Evolutionary conservation across 495 filamentous ascomycete species (phyloP), one percentile per base, ranked within the genome.

Genomic region (Aeminium ludgeri): DNA sequence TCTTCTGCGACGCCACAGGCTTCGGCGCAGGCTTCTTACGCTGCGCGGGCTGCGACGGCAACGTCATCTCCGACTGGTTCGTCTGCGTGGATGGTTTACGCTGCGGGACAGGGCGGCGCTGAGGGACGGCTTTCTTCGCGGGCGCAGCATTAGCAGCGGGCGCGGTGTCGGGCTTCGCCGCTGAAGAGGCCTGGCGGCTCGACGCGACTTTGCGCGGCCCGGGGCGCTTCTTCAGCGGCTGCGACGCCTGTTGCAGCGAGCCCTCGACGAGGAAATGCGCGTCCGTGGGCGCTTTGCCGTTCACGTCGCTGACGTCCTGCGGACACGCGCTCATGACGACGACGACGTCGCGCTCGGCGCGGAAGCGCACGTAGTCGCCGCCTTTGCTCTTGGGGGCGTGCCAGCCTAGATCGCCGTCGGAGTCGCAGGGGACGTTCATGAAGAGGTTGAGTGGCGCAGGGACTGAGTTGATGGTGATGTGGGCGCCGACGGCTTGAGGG

Each of bases 131-230:
- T 20, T 33, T 36, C 34, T 43, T 42, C 34, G 27, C 28, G 1
- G 44, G 32, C 10, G 31, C 34, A 40, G 4, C 7, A 8, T 40
- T 40, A 16, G 36, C 34, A 44, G 36, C 41, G 1, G 10, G n/a
- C 12, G 37, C 69, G 59, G 11, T 58, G 49, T 53, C 74, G 64
- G 37, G 65, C 62, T 45, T 67, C 58, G 20, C 77, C 72, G 28
- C 61, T 64, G 55, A 80, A 80, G 38, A 69, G 44, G 15, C 70
- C 40, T 13, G 59, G 54, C 16, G 64, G 43, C 20, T 72, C 20
- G 19, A 66, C 43, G n/a, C 32, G 25, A 44, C 36, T 36, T 47
- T 43, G 29, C 23, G 20, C 16, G 39, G 41, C 15, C 34, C 12
- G 1, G 44, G 41, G 6, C 35, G 8, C 39, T 39, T 47, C 34